phyloP scores from a whole-genome alignment of 129 eudicot species.

The Artemisia argyi region DNA sequence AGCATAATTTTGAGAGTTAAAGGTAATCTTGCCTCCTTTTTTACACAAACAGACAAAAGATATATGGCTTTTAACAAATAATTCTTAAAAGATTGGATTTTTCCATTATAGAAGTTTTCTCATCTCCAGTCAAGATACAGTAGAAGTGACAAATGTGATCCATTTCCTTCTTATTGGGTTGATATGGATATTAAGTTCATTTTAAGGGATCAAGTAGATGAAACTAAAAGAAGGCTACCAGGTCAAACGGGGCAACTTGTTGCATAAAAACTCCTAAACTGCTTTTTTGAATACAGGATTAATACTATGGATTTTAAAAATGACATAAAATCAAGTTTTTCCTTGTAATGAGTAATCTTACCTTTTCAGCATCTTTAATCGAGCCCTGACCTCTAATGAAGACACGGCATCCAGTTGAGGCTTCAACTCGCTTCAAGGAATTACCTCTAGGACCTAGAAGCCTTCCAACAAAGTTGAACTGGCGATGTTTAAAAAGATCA shows the following conservation, averaged over 20 bases:
- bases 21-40: too few relatives aligned
- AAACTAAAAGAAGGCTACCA: conserved; percentile 1
- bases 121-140: conserved; percentile 1
- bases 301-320: background rate
- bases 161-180: background rate
- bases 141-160: background rate
- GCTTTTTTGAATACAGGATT: too few relatives aligned
- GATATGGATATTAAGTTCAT: background rate
- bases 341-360: background rate
- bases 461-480: conserved; percentile 37
- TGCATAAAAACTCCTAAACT: too few relatives aligned
- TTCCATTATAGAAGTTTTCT: too few relatives aligned
- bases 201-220: background rate
- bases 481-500: conserved; percentile 5
- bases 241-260: too few relatives aligned
- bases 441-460: conserved; percentile 34
- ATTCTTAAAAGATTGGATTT: too few relatives aligned
- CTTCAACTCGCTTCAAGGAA: conserved; percentile 33
- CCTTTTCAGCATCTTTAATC: conserved; percentile 26
- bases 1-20: too few relatives aligned
- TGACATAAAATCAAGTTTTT: conserved; percentile 4
- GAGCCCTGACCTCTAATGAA: conserved; percentile 33
- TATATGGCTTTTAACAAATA: too few relatives aligned
- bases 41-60: too few relatives aligned
- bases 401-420: conserved; percentile 31